Evolutionary conservation across 169 alveolate genomes (phyloP).

Genomic region (Besnoitia besnoiti): DNA sequence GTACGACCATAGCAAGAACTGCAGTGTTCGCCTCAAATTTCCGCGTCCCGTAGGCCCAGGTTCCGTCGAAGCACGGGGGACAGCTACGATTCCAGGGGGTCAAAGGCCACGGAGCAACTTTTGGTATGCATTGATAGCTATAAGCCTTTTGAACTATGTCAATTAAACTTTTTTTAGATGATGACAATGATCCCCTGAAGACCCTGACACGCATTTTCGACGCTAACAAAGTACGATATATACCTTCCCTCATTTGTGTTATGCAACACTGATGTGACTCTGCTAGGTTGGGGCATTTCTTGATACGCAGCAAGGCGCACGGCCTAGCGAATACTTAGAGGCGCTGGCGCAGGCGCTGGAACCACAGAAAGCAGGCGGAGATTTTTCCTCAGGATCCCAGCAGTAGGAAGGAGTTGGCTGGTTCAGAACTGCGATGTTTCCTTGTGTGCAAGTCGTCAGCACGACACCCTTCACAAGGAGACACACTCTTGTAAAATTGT

Average conservation of each 20-base stretch:
- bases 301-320: constrained; percentile 34
- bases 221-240: background rate
- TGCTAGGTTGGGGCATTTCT: constrained; percentile 33
- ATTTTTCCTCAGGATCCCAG: no score
- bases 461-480: no score
- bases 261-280: background rate
- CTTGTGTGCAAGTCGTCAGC: no score
- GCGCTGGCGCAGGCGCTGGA: constrained; percentile 30
- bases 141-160: background rate
- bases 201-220: background rate
- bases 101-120: background rate
- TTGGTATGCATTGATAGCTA: background rate
- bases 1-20: background rate
- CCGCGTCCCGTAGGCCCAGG: background rate
- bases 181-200: background rate
- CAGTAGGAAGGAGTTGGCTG: no score
- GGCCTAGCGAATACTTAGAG: constrained; percentile 18
- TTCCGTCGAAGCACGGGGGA: background rate
- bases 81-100: constrained; percentile 20
- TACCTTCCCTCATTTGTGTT: background rate
- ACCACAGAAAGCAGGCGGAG: background rate
- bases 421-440: no score
- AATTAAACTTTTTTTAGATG: background rate
- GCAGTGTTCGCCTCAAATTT: background rate
- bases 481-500: no score